These are phyloP conservation scores for Neurospora discreta DNA, from an alignment of 495 filamentous ascomycete genomes.

Conservation along the genomic window DNA sequence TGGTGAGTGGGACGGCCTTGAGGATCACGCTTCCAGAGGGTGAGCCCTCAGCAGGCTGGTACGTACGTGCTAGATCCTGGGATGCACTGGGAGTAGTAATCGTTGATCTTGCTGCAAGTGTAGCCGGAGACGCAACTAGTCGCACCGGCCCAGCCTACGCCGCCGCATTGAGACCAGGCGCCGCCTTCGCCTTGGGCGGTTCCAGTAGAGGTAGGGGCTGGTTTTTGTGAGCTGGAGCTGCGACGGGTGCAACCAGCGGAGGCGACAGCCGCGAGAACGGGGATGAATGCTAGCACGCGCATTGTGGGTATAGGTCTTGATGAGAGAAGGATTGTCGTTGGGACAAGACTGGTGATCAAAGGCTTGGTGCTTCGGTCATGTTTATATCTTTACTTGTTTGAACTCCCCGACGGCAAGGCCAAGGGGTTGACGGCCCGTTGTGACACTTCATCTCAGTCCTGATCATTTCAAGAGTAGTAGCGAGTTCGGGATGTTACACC, in stretches of 20 bases:
- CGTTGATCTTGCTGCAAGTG: slow-evolving; percentile 4
- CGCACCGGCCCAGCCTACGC: slow-evolving; percentile 2
- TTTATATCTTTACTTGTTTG: not conserved
- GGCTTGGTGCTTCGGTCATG: not conserved
- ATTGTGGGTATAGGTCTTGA: not conserved
- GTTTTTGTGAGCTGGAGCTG: too few species aligned
- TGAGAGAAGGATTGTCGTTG: not conserved
- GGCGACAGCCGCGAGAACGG: slow-evolving; percentile 5
- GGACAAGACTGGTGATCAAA: not conserved
- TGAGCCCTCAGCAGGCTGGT: not conserved
- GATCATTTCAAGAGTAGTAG: not conserved
- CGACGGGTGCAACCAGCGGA: not conserved
- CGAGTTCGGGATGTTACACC: not conserved
- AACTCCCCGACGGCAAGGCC: not conserved
- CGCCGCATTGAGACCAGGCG: slow-evolving; percentile 14
- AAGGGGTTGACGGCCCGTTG: not conserved
- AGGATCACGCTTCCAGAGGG: not conserved
- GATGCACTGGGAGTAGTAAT: not conserved
- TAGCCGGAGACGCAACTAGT: slow-evolving; percentile 8
- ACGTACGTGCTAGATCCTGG: slow-evolving; percentile 7
- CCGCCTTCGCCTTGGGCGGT: slow-evolving; percentile 5
- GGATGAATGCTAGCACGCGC: slow-evolving; percentile 6
- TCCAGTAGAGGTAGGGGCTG: too few species aligned
- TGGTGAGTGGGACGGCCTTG: slow-evolving; percentile 1
- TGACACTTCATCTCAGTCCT: not conserved